Percentiles rank a stretch among this genome's conserved stretches.
Conservation (phyloP, 78 protist species). For the Corallochytrium limacisporum region DNA sequence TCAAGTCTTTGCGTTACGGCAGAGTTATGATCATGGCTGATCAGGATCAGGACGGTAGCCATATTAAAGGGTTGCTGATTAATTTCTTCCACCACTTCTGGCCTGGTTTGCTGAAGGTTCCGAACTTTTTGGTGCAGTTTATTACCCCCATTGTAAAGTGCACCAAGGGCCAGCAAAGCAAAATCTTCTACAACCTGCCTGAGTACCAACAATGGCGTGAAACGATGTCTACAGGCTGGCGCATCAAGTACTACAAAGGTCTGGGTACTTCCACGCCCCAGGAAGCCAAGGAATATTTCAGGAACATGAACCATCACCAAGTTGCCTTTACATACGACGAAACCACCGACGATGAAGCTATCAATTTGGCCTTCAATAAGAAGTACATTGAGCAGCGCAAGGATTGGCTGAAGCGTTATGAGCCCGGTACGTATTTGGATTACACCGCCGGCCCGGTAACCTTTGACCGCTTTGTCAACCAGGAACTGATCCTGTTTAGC, state of each 20-base stretch:
- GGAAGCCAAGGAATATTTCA: constrained; percentile 92
- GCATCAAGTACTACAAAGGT: constrained; percentile 35
- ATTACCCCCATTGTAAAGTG: constrained; percentile 95
- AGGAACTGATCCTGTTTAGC: constrained; percentile 90
- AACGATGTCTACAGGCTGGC: neutral
- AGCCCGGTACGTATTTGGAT: constrained; percentile 14
- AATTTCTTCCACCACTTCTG: constrained; percentile 89
- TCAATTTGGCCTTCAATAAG: constrained; percentile 73
- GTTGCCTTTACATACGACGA: constrained; percentile 43
- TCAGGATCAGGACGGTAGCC: constrained; percentile 99
- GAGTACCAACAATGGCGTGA: constrained; percentile 60
- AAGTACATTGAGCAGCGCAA: constrained; percentile 76
- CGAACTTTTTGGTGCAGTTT: constrained; percentile 85
- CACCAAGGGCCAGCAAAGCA: constrained; percentile 19
- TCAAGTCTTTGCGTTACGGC: constrained; percentile 89
- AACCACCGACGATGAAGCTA: constrained; percentile 39
- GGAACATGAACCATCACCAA: constrained; percentile 54
- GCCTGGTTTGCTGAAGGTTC: constrained; percentile 80
- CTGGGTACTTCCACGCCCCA: constrained; percentile 82
- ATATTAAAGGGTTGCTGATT: constrained; percentile 98
- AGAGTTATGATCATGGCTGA: constrained; percentile 98
- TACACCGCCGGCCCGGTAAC: neutral
- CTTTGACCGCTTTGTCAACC: constrained; percentile 60
- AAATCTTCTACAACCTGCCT: constrained; percentile 86
- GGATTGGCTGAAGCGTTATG: constrained; percentile 66